Evolutionary conservation across 257 asterid species (phyloP).

Genomic region (Lithospermum erythrorhizon): DNA sequence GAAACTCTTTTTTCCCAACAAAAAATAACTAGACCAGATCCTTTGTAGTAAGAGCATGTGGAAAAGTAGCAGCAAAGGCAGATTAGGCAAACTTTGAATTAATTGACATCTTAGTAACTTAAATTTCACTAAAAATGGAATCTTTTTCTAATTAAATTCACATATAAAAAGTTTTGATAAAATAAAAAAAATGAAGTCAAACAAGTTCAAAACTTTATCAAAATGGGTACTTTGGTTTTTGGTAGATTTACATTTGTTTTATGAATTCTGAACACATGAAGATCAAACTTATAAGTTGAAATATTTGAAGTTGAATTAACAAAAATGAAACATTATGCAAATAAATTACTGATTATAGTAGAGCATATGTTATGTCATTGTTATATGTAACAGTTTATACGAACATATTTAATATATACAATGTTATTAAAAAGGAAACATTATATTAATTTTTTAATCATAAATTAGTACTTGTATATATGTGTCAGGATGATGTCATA

Average conservation of each 20-base stretch:
- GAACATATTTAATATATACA: no score
- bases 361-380: no score
- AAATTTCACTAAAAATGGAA: not conserved
- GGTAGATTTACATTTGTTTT: conserved; percentile 6
- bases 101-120: not conserved
- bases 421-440: no score
- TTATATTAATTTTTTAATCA: no score
- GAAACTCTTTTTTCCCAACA: conserved; percentile 31
- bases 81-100: not conserved
- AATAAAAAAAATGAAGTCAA: not conserved
- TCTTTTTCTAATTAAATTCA: not conserved
- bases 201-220: not conserved
- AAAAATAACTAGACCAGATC: conserved; percentile 21
- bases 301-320: not conserved
- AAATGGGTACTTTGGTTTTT: not conserved
- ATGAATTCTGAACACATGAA: not conserved
- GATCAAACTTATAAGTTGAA: not conserved
- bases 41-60: no score
- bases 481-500: no score
- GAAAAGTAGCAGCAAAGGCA: no score
- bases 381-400: no score
- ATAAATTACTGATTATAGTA: no score
- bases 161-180: not conserved
- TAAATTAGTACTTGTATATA: no score
- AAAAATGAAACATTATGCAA: conserved; percentile 1